phyloP scores from a whole-genome alignment of 1,284 basidiomycete genomes.

The Austroboletus novae-zelandiae region DNA sequence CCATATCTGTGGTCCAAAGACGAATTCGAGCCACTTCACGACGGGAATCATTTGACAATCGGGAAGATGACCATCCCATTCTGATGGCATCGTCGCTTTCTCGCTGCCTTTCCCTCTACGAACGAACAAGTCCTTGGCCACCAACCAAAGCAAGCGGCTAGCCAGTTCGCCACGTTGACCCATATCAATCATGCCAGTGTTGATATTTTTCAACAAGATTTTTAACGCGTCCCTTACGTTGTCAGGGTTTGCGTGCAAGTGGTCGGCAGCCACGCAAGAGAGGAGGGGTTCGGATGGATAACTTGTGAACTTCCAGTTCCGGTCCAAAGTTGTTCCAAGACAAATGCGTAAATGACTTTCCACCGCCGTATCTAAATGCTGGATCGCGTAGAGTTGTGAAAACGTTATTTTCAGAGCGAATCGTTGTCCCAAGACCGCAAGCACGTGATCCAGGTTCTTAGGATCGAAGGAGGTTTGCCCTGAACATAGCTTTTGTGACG shows the following conservation, averaged over 20 bases:
- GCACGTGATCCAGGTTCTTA: background rate
- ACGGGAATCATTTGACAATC: conserved; percentile 9
- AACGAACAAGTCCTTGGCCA: conserved; percentile 15
- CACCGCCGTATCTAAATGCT: too few species aligned
- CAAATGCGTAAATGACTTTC: too few species aligned
- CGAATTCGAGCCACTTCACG: too few species aligned
- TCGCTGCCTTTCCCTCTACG: too few species aligned
- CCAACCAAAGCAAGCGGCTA: too few species aligned
- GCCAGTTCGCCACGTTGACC: too few species aligned
- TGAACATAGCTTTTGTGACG: conserved; percentile 1
- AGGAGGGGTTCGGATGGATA: conserved; percentile 14
- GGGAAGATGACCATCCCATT: too few species aligned
- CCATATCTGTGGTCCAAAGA: too few species aligned
- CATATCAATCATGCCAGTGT: conserved; percentile 14
- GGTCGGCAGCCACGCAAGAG: conserved; percentile 6
- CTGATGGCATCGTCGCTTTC: too few species aligned
- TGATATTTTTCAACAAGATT: background rate
- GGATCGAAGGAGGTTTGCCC: background rate
- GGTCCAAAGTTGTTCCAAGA: conserved; percentile 5
- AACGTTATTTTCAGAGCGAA: conserved; percentile 5
- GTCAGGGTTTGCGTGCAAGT: background rate
- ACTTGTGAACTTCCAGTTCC: conserved; percentile 3
- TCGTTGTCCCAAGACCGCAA: too few species aligned
- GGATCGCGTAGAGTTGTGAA: conserved; percentile 6
- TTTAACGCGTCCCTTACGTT: background rate